Evolutionary conservation across 495 filamentous ascomycete species (phyloP).

Genomic region (Rhizodiscina lignyota): DNA sequence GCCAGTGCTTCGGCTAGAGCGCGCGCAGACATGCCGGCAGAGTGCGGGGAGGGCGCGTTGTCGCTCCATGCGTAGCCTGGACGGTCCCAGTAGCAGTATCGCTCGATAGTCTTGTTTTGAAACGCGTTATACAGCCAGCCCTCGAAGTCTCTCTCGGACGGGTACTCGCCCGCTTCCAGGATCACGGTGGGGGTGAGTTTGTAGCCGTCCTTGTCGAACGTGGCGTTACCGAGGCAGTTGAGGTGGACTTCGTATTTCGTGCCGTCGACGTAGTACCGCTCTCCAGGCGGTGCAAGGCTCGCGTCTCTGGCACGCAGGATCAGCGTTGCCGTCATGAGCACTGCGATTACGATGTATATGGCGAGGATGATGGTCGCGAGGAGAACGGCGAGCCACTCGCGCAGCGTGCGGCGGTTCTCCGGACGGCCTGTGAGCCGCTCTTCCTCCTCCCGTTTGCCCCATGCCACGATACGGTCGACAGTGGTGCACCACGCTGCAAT

Average conservation of each 20-base stretch:
- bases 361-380: conserved; percentile 52
- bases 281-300: conserved; percentile 49
- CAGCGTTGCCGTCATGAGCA: conserved; percentile 65
- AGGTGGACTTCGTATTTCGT: conserved; percentile 75
- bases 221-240: conserved; percentile 56
- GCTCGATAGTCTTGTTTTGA: conserved; percentile 54
- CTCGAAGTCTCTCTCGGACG: conserved; percentile 61
- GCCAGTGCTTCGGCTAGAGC: conserved; percentile 71
- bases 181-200: conserved; percentile 51
- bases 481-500: conserved; percentile 46
- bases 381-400: conserved; percentile 74
- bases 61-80: conserved; percentile 85
- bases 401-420: conserved; percentile 64
- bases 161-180: conserved; percentile 61
- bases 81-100: conserved; percentile 93
- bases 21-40: conserved; percentile 76
- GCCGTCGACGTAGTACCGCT: conserved; percentile 61
- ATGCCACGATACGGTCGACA: conserved; percentile 58
- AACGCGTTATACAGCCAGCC: conserved; percentile 51
- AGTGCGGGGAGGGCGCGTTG: conserved; percentile 82
- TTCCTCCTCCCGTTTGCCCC: conserved; percentile 86
- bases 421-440: conserved; percentile 79
- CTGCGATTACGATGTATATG: conserved; percentile 41
- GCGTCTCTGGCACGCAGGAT: conserved; percentile 63
- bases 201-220: conserved; percentile 27